Evolutionary conservation across 2,329 filamentous ascomycete species (phyloP), one percentile per base, ranked within the genome.

Genomic region (Curvularia verruculosa): DNA sequence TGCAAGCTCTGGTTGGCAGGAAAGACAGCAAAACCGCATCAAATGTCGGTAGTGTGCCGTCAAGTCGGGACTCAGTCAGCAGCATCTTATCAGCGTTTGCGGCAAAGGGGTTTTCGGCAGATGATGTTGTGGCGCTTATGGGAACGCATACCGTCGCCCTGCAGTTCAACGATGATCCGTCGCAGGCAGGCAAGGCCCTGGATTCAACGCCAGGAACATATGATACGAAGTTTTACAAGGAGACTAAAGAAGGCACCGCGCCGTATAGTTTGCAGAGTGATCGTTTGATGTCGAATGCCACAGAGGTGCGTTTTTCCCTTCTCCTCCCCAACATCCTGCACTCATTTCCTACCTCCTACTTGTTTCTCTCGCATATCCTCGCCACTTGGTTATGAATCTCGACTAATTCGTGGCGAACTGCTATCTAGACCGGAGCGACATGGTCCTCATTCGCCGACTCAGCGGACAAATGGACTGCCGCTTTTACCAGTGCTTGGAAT

Each of bases 121-220:
- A 54, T 19, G 73, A 75, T 52, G 63, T 75, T 4, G 74, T 73
- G 12, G 73, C 73, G 7, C 65, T 76, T 7, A 55, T 76, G 31
- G 74, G 73, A 5, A 68, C 72, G 5, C 74, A 76, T 37, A 63
- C 65, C 1, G 64, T 69, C 0, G 68, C 67, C 3, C 60, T 65
- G 9, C 70, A 75, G 36, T 64, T 62, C 23, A 64, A 62, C 31
- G 67, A 70, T 23, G 64, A 72, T 40, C 65, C 68, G 1, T 55
- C 63, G 2, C 54, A 66, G 24, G 61, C 61, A 3, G 71, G 70
- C 1, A 61, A 61, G 24, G 24, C 65, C 7, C 64, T 73, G 1
- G 74, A 77, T 49, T 62, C 65, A 9, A 74, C 72, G 0, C 71
- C 71, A 1, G 58, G 59, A 9, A 34, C 58, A 2, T 75, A 68